phyloP scores from a whole-genome alignment of 768 basidiomycete species.

The Amanita polypyramis region DNA sequence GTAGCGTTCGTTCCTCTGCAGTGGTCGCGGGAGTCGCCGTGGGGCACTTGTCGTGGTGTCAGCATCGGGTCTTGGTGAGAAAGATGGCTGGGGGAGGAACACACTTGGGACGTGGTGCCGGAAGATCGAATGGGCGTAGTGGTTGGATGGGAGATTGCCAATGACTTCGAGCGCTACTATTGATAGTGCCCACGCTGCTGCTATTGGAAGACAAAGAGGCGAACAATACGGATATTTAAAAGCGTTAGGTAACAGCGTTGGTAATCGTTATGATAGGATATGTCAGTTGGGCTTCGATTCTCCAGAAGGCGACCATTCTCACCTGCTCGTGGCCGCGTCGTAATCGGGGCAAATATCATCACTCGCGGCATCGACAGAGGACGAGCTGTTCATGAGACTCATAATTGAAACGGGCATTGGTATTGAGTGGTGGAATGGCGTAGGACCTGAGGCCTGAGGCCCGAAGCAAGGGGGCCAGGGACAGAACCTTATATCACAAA shows the following conservation, averaged over 20 bases:
- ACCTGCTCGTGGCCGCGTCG: slow-evolving; percentile 29
- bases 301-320: slow-evolving; percentile 8
- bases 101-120: slow-evolving; percentile 15
- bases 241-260: too few species aligned
- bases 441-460: too few species aligned
- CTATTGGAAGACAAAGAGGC: neutral
- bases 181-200: too few species aligned
- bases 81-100: neutral
- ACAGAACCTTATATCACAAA: neutral
- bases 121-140: slow-evolving; percentile 4
- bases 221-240: too few species aligned
- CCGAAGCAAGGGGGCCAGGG: neutral
- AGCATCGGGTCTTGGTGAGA: neutral
- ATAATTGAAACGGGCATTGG: slow-evolving; percentile 4
- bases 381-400: neutral
- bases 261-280: too few species aligned
- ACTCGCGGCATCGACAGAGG: neutral
- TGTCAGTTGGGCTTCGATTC: slow-evolving; percentile 10
- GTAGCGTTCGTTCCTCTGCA: slow-evolving; percentile 30
- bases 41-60: slow-evolving; percentile 7
- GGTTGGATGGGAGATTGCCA: neutral
- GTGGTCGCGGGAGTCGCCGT: slow-evolving; percentile 13
- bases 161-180: neutral
- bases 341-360: slow-evolving; percentile 33
- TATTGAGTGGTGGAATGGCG: neutral